phyloP scores from a whole-genome alignment of 2,329 filamentous ascomycete genomes.

The Aquanectria penicillioides region DNA sequence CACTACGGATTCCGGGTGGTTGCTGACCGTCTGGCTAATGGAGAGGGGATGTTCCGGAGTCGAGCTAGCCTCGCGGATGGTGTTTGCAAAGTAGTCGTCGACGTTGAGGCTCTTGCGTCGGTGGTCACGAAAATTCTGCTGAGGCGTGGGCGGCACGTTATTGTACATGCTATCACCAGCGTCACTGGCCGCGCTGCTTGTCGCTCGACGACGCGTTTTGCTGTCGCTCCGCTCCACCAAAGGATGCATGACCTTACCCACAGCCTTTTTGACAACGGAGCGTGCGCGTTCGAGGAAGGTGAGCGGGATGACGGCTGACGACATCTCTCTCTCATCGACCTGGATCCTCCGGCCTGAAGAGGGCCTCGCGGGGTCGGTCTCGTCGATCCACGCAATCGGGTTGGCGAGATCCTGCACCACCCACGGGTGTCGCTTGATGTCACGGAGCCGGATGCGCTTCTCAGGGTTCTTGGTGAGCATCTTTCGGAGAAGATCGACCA shows the following conservation, averaged over 20 bases:
- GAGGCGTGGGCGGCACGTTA: constrained; percentile 59
- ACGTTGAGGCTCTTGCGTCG: constrained; percentile 64
- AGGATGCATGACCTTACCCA: constrained; percentile 71
- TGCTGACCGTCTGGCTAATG: constrained; percentile 37
- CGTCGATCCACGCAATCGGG: constrained; percentile 85
- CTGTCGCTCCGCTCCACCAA: constrained; percentile 67
- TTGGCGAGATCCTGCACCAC: constrained; percentile 82
- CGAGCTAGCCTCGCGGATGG: constrained; percentile 46
- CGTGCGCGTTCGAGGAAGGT: constrained; percentile 86
- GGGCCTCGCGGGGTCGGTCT: constrained; percentile 85
- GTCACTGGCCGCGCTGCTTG: constrained; percentile 73
- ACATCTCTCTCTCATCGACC: constrained; percentile 90
- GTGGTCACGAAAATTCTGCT: constrained; percentile 58
- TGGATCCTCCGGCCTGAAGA: constrained; percentile 87
- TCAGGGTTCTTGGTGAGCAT: constrained; percentile 91
- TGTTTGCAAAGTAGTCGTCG: constrained; percentile 63
- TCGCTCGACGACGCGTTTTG: constrained; percentile 63
- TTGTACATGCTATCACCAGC: constrained; percentile 62
- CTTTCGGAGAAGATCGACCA: constrained; percentile 80
- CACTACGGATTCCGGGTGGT: constrained; percentile 40
- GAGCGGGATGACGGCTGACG: constrained; percentile 87
- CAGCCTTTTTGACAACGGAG: constrained; percentile 77
- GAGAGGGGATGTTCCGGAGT: constrained; percentile 37
- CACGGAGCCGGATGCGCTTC: constrained; percentile 86
- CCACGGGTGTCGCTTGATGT: constrained; percentile 96